These are phyloP conservation scores for Knoxdaviesia proteae DNA, from an alignment of 2,329 filamentous ascomycete genomes.

Conservation along the genomic window DNA sequence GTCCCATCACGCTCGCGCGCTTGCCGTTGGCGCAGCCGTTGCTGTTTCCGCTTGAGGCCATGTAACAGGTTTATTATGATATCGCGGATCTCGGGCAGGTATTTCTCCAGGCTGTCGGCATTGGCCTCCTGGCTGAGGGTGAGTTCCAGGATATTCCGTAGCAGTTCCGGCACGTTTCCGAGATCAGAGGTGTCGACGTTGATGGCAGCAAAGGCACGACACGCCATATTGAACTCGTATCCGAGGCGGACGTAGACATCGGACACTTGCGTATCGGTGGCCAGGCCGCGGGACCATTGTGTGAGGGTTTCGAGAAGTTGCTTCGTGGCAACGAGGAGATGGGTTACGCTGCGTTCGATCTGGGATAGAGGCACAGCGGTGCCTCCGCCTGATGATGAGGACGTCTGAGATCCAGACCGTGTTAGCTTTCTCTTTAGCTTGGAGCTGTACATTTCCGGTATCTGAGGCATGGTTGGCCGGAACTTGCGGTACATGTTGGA, in stretches of 20 bases:
- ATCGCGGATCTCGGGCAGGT: slow-evolving; percentile 82
- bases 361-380: slow-evolving; percentile 66
- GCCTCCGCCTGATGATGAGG: slow-evolving; percentile 27
- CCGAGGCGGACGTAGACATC: slow-evolving; percentile 94
- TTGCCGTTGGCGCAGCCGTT: slow-evolving; percentile 52
- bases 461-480: too few species aligned
- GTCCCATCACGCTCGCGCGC: slow-evolving; percentile 27
- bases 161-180: slow-evolving; percentile 79
- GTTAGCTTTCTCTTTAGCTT: too few species aligned
- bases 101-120: slow-evolving; percentile 79
- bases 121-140: slow-evolving; percentile 94
- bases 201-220: slow-evolving; percentile 87
- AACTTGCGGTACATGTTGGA: too few species aligned
- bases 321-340: slow-evolving; percentile 92
- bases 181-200: slow-evolving; percentile 89
- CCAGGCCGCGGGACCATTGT: slow-evolving; percentile 85
- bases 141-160: slow-evolving; percentile 81
- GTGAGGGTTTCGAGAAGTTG: slow-evolving; percentile 93
- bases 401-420: background rate
- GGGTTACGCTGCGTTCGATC: slow-evolving; percentile 97
- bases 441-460: too few species aligned
- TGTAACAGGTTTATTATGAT: slow-evolving; percentile 97
- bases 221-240: slow-evolving; percentile 98
- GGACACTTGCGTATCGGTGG: slow-evolving; percentile 85
- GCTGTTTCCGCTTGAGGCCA: slow-evolving; percentile 91